Evolutionary conservation across 495 filamentous ascomycete species (phyloP).

Genomic region (Aspergillus olivimuriae): DNA sequence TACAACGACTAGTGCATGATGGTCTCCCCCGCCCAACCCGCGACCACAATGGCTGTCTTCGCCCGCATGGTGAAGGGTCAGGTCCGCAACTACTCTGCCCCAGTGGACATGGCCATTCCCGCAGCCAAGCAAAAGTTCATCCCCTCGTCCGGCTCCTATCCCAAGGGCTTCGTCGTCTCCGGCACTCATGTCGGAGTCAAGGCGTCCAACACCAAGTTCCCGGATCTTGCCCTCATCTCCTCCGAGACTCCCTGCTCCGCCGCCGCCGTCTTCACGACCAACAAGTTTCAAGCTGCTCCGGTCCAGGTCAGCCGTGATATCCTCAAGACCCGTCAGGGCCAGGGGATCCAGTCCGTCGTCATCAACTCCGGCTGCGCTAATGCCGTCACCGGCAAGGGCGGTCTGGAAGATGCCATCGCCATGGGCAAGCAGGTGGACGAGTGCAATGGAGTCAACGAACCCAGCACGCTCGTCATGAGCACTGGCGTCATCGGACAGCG

Average conservation of each 20-base stretch:
- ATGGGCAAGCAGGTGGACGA: slow-evolving; percentile 79
- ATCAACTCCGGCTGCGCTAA: slow-evolving; percentile 97
- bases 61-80: slow-evolving; percentile 39
- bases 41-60: slow-evolving; percentile 32
- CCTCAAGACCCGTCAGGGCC: slow-evolving; percentile 56
- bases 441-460: slow-evolving; percentile 53
- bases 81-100: slow-evolving; percentile 55
- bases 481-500: slow-evolving; percentile 97
- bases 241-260: slow-evolving; percentile 88
- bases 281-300: slow-evolving; percentile 95
- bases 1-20: too few relatives aligned
- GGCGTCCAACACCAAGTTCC: slow-evolving; percentile 77
- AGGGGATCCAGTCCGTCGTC: slow-evolving; percentile 72
- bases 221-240: slow-evolving; percentile 81
- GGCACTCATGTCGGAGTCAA: slow-evolving; percentile 93
- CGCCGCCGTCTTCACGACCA: slow-evolving; percentile 93
- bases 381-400: slow-evolving; percentile 90
- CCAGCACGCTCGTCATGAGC: slow-evolving; percentile 86
- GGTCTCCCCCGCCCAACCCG: slow-evolving; percentile 23
- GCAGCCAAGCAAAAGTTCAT: slow-evolving; percentile 80
- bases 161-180: slow-evolving; percentile 81
- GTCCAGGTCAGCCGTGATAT: slow-evolving; percentile 75
- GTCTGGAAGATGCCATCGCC: slow-evolving; percentile 75
- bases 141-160: slow-evolving; percentile 77
- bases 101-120: slow-evolving; percentile 56